These are phyloP conservation scores for Cryptococcus neoformans DNA, from an alignment of 1,284 basidiomycete species.

Conservation along the genomic window DNA sequence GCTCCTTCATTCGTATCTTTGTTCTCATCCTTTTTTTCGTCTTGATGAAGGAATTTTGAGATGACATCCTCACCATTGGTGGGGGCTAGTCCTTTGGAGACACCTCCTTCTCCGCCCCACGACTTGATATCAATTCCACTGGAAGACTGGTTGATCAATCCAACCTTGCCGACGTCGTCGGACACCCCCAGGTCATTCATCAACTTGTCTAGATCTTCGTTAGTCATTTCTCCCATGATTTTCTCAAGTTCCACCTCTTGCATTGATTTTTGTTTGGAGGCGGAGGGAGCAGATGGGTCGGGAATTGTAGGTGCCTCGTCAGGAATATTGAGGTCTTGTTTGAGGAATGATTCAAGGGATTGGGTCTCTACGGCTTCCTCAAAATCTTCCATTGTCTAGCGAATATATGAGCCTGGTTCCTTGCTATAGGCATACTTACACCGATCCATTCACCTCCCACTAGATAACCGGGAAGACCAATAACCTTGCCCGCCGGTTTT, in stretches of 20 bases:
- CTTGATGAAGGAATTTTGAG: too few species aligned
- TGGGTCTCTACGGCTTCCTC: conserved; percentile 45
- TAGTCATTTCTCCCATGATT: conserved; percentile 44
- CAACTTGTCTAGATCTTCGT: conserved; percentile 39
- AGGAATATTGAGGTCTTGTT: conserved; percentile 36
- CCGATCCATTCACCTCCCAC: conserved; percentile 48
- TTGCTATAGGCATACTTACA: conserved; percentile 25
- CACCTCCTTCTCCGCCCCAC: too few species aligned
- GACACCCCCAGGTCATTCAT: conserved; percentile 34
- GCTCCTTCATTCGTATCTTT: too few species aligned
- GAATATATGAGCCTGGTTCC: neutral
- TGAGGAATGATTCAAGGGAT: conserved; percentile 36
- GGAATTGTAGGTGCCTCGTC: neutral
- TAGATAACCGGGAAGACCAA: conserved; percentile 45
- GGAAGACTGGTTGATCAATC: neutral
- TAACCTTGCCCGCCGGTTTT: conserved; percentile 38
- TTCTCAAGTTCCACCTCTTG: conserved; percentile 43
- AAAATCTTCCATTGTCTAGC: conserved; percentile 47
- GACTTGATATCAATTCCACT: too few species aligned
- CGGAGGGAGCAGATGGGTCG: conserved; percentile 1
- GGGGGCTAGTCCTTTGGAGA: too few species aligned
- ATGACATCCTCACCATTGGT: too few species aligned
- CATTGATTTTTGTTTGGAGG: conserved; percentile 21
- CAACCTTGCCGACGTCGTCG: neutral
- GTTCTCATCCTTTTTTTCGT: too few species aligned